Percentiles rank a stretch among this genome's conserved stretches.
Conservation (phyloP, 306 rosid genomes). For the Herpetospermum pedunculosum region DNA sequence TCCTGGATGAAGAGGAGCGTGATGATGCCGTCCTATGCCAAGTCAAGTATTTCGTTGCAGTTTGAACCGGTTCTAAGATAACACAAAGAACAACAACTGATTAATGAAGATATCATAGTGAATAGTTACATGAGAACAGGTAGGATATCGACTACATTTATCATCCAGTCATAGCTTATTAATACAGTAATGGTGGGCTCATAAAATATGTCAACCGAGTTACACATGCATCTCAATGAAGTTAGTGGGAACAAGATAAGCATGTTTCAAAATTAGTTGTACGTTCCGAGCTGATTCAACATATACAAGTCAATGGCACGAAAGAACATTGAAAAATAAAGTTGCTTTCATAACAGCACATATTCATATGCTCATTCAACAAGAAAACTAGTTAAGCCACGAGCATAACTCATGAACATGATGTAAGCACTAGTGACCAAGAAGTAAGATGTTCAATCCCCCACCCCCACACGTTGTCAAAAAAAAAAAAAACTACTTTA, state of each 20-base stretch:
- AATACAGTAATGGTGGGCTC: background rate
- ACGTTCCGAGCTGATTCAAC: background rate
- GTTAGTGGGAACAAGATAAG: background rate
- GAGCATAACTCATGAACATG: too few species aligned
- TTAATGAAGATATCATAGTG: constrained; percentile 7
- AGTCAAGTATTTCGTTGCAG: constrained; percentile 55
- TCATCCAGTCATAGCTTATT: background rate
- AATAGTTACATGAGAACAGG: background rate
- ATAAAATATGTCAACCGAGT: background rate
- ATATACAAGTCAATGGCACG: background rate
- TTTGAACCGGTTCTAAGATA: constrained; percentile 57
- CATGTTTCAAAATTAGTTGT: background rate
- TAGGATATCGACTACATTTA: background rate
- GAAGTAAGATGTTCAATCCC: too few species aligned
- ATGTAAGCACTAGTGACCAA: too few species aligned
- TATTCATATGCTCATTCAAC: background rate
- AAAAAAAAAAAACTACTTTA: too few species aligned
- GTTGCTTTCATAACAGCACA: background rate
- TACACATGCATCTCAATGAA: background rate
- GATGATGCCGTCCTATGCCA: constrained; percentile 88
- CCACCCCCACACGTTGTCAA: too few species aligned
- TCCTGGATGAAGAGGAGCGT: constrained; percentile 80
- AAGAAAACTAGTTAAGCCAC: background rate
- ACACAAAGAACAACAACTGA: background rate
- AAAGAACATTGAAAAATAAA: background rate